These are phyloP conservation scores for Striga hermonthica DNA, from an alignment of 305 asterid genomes.

Conservation along the genomic window DNA sequence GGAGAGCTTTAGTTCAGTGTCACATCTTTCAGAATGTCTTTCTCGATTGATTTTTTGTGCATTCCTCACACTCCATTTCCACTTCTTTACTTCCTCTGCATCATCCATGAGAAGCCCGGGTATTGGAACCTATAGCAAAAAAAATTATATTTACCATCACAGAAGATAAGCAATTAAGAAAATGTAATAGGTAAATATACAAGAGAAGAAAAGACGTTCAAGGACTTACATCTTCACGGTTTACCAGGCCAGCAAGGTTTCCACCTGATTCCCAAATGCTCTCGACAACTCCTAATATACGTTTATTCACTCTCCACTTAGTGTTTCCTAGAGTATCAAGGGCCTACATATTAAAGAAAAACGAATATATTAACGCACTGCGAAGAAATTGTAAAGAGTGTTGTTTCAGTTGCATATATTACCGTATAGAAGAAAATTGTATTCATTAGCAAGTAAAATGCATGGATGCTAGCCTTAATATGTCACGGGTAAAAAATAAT, in stretches of 20 bases:
- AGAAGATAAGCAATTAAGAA: slow-evolving; percentile 24
- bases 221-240: slow-evolving; percentile 72
- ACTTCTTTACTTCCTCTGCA: slow-evolving; percentile 53
- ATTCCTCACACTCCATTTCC: slow-evolving; percentile 84
- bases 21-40: slow-evolving; percentile 88
- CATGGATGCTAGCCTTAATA: background rate
- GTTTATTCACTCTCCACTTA: slow-evolving; percentile 73
- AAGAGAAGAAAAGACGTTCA: slow-evolving; percentile 19
- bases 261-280: slow-evolving; percentile 90
- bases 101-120: slow-evolving; percentile 67
- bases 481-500: background rate
- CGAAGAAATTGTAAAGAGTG: background rate
- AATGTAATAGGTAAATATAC: slow-evolving; percentile 11
- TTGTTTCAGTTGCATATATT: slow-evolving; percentile 1
- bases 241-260: slow-evolving; percentile 77
- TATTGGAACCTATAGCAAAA: slow-evolving; percentile 58
- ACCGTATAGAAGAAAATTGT: background rate
- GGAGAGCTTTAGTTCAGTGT: slow-evolving; percentile 82
- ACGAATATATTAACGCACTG: background rate
- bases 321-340: slow-evolving; percentile 88
- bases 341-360: slow-evolving; percentile 48
- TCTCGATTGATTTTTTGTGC: slow-evolving; percentile 78
- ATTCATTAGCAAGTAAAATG: slow-evolving; percentile 7
- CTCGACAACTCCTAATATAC: slow-evolving; percentile 74
- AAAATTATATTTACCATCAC: slow-evolving; percentile 23